phyloP scores from a whole-genome alignment of 73 alveolate genomes.

The Paramecium sonneborni region DNA sequence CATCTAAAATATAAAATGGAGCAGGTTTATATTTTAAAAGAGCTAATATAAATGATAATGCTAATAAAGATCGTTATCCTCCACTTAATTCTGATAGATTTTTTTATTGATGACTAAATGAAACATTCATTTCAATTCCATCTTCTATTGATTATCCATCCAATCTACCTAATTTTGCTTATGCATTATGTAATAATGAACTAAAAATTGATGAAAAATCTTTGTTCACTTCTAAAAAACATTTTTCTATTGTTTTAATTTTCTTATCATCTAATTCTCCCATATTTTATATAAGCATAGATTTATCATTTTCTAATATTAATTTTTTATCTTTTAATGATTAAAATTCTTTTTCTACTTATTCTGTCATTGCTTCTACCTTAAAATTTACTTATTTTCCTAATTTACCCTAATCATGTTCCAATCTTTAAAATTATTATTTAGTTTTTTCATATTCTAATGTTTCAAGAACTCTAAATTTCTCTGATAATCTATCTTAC shows the following conservation, averaged over 20 bases:
- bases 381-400: conserved; percentile 88
- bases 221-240: conserved; percentile 70
- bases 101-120: conserved; percentile 92
- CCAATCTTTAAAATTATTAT: conserved; percentile 4
- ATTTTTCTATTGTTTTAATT: conserved; percentile 71
- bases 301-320: conserved; percentile 81
- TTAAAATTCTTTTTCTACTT: conserved; percentile 82
- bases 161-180: conserved; percentile 82
- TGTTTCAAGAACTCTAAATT: neutral
- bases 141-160: conserved; percentile 80
- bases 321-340: conserved; percentile 78
- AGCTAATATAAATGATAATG: conserved; percentile 90
- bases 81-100: conserved; percentile 90
- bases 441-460: conserved; percentile 21
- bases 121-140: conserved; percentile 95
- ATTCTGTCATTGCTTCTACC: conserved; percentile 91
- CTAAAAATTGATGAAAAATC: conserved; percentile 85
- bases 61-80: conserved; percentile 96
- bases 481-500: neutral
- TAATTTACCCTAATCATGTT: conserved; percentile 26
- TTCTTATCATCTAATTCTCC: conserved; percentile 82
- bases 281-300: conserved; percentile 81
- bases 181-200: conserved; percentile 88
- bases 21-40: conserved; percentile 90
- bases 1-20: conserved; percentile 98